Conservation (phyloP, 2,329 filamentous ascomycete genomes). For the Phialemoniopsis sp. region DNA sequence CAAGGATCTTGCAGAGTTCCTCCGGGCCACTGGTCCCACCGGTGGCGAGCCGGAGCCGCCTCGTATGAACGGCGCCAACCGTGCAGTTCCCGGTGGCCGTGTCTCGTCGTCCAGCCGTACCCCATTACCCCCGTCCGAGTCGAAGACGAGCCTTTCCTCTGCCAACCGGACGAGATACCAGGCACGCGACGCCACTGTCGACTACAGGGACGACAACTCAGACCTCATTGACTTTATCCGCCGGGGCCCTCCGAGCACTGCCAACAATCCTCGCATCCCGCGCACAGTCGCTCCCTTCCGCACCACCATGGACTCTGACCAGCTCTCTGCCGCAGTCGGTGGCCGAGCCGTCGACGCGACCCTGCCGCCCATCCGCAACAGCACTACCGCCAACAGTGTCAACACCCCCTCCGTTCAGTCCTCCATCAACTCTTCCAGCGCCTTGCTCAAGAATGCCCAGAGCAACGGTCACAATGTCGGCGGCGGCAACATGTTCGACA, state of each 20-base stretch:
- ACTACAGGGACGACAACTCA: slow-evolving; percentile 63
- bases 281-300: slow-evolving; percentile 82
- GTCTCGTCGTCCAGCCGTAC: slow-evolving; percentile 23
- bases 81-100: slow-evolving; percentile 13
- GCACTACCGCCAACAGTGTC: slow-evolving; percentile 50
- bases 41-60: slow-evolving; percentile 11
- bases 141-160: slow-evolving; percentile 23
- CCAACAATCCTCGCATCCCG: slow-evolving; percentile 67
- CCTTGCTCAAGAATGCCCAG: slow-evolving; percentile 49
- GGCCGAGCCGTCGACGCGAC: slow-evolving; percentile 54
- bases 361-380: slow-evolving; percentile 52
- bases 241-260: slow-evolving; percentile 66
- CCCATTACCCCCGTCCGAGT: slow-evolving; percentile 32
- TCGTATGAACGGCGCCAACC: slow-evolving; percentile 23
- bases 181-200: slow-evolving; percentile 66
- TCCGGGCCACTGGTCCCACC: slow-evolving; percentile 77
- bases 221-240: slow-evolving; percentile 96
- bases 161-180: slow-evolving; percentile 51
- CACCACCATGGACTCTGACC: slow-evolving; percentile 81
- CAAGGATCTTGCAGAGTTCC: slow-evolving; percentile 84
- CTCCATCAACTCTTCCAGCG: slow-evolving; percentile 71
- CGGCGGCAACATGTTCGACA: slow-evolving; percentile 33
- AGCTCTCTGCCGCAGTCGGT: slow-evolving; percentile 53
- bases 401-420: slow-evolving; percentile 55
- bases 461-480: slow-evolving; percentile 18